Evolutionary conservation across 441 rosid species (phyloP), one percentile per base, ranked within the genome.

Genomic region (Euphorbia celastroides): DNA sequence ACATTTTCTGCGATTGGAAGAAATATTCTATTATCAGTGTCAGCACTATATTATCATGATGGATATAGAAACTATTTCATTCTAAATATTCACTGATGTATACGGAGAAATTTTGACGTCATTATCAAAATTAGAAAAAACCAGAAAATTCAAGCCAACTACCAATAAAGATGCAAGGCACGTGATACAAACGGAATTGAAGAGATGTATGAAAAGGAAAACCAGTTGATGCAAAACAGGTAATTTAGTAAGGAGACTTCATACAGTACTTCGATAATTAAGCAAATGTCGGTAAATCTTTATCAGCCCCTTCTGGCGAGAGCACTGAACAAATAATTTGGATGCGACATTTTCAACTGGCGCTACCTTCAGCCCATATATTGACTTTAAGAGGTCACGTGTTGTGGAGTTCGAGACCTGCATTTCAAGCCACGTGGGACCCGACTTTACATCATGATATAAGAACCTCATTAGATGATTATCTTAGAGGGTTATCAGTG

Each of bases 291-390:
- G 78, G 79, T 93, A 93, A 74, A 93, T 93, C 85, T 91, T 93
- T 81, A 89, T 84, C 62, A 93, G 92, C 57, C 95, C 90, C 62
- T 83, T 81, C 72, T 93, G 99, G 63, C 99, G 90, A 71, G 96
- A 93, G 77, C 99, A 93, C 67, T 93, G 99, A 73, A 93, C 99
- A 78, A 93, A 88, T 76, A 93, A 84, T 79, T 93, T 93, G 74
- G 99, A 89, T 27, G 96, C 83, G 34, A 85, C 93, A 70, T 85
- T 91, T 79, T 93, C 99, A 44, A 93, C 92, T 6, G 97, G 96
- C 76, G 81, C 96, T 66, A 93, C 88, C 81, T 86, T 89, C 81
- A 93, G 51, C 69, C 96, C 96, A 13, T 87, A 82, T 67, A 93
- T 84, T 46, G 96, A 88, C 77, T 93, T 91, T 68, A 93, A 72